Evolutionary conservation across 441 rosid species (phyloP).

Genomic region (Arabidopsis lyrata): DNA sequence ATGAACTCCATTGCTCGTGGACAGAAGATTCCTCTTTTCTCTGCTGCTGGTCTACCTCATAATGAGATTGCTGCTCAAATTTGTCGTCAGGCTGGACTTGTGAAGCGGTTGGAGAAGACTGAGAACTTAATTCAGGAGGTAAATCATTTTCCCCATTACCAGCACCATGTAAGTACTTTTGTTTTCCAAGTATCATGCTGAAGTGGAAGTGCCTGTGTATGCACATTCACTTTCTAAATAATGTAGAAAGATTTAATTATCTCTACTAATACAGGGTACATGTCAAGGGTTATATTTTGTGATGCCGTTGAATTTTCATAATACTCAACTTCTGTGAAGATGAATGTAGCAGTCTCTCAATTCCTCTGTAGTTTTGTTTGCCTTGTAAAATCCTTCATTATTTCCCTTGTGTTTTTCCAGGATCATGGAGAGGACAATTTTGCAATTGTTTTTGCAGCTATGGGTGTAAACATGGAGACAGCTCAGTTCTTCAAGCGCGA

Average conservation of each 20-base stretch:
- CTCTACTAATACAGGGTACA: background rate
- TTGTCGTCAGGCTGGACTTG: constrained; percentile 99
- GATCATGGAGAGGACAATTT: constrained; percentile 93
- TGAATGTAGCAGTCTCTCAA: constrained; percentile 1
- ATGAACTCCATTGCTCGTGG: constrained; percentile 99
- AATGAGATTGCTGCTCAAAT: constrained; percentile 99
- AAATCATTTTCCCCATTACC: constrained; percentile 22
- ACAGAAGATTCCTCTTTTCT: constrained; percentile 97
- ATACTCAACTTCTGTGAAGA: constrained; percentile 18
- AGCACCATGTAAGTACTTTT: constrained; percentile 9
- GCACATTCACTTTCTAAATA: constrained; percentile 16
- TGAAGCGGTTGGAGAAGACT: constrained; percentile 91
- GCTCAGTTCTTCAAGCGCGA: constrained; percentile 99
- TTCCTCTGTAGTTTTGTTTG: background rate
- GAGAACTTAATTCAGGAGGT: constrained; percentile 80
- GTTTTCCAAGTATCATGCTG: constrained; percentile 7
- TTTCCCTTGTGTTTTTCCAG: constrained; percentile 48
- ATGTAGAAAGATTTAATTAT: background rate
- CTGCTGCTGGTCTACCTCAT: constrained; percentile 99
- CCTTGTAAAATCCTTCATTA: constrained; percentile 14
- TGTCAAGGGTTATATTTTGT: constrained; percentile 2
- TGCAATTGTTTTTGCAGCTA: constrained; percentile 98
- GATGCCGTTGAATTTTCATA: constrained; percentile 5
- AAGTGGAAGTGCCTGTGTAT: constrained; percentile 5
- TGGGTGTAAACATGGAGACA: constrained; percentile 99